phyloP scores from a whole-genome alignment of 441 rosid genomes.

The Dalechampia spathulata region DNA sequence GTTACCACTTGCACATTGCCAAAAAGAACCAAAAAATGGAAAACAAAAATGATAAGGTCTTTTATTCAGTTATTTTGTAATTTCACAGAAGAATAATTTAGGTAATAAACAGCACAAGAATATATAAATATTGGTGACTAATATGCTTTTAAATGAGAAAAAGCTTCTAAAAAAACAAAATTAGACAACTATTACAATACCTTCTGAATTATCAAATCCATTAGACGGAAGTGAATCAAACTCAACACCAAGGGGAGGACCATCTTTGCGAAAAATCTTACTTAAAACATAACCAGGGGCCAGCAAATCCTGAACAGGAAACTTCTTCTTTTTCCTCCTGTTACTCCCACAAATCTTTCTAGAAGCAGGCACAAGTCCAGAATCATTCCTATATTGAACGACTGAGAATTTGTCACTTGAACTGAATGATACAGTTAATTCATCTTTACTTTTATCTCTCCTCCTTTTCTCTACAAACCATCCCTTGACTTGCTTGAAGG shows the following conservation, averaged over 20 bases:
- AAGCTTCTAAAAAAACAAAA: background rate
- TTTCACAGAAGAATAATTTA: too few relatives aligned
- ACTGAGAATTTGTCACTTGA: slow-evolving; percentile 16
- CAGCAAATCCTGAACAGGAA: slow-evolving; percentile 42
- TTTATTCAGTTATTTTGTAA: too few relatives aligned
- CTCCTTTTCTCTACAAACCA: slow-evolving; percentile 79
- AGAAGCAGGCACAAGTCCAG: slow-evolving; percentile 11
- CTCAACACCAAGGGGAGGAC: slow-evolving; percentile 70
- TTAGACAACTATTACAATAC: slow-evolving; percentile 18
- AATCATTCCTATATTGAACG: slow-evolving; percentile 16
- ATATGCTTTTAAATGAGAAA: background rate
- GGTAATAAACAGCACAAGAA: too few relatives aligned
- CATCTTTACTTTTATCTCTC: slow-evolving; percentile 33
- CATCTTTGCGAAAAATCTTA: slow-evolving; percentile 81
- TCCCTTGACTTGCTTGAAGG: slow-evolving; percentile 58
- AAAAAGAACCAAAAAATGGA: too few relatives aligned
- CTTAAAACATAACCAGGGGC: slow-evolving; percentile 51
- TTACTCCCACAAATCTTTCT: slow-evolving; percentile 15
- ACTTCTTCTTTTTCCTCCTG: slow-evolving; percentile 17
- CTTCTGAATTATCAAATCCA: slow-evolving; percentile 25
- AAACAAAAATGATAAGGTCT: too few relatives aligned
- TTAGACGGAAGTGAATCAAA: slow-evolving; percentile 53
- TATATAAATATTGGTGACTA: background rate
- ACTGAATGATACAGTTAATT: slow-evolving; percentile 8
- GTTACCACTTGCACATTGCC: too few relatives aligned